A percentile compares a stretch with the other conserved stretches of the same genome.
These are phyloP conservation scores for Moelleriella libera DNA, from an alignment of 2,329 filamentous ascomycete species.

Conservation along the genomic window DNA sequence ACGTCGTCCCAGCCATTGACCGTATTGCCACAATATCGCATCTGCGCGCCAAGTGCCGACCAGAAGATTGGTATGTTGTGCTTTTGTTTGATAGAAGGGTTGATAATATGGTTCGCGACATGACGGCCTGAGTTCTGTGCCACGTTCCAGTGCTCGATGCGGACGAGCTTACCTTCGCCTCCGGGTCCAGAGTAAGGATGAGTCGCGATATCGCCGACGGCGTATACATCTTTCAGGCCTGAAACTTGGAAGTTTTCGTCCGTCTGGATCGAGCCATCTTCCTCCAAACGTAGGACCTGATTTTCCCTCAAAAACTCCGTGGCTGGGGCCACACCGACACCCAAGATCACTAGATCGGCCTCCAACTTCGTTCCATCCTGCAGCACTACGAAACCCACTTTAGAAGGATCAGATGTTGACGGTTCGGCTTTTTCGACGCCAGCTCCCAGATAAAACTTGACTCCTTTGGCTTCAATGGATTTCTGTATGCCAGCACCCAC, in stretches of 20 bases:
- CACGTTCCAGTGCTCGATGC: conserved; percentile 98
- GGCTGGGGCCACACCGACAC: conserved; percentile 75
- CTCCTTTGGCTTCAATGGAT: conserved; percentile 67
- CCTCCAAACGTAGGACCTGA: conserved; percentile 51
- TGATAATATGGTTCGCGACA: conserved; percentile 64
- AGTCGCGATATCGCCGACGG: conserved; percentile 87
- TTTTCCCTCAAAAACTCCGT: conserved; percentile 73
- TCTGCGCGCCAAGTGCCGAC: conserved; percentile 79
- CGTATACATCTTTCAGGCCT: conserved; percentile 72
- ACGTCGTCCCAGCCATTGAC: conserved; percentile 71
- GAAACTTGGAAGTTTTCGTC: conserved; percentile 67
- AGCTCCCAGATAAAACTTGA: conserved; percentile 76
- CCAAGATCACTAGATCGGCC: conserved; percentile 82
- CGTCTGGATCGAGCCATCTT: conserved; percentile 75
- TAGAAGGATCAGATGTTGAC: conserved; percentile 49
- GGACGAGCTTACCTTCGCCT: conserved; percentile 54
- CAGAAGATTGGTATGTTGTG: conserved; percentile 91
- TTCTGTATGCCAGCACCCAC: conserved; percentile 72
- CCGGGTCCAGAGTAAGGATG: conserved; percentile 90
- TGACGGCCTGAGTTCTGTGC: conserved; percentile 82
- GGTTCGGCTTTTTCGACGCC: conserved; percentile 72
- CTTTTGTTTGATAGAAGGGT: conserved; percentile 43
- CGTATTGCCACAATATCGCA: conserved; percentile 89
- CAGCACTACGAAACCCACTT: conserved; percentile 67
- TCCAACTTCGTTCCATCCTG: conserved; percentile 76